Evolutionary conservation across 306 rosid genomes (phyloP), one percentile per base, ranked within the genome.

Genomic region (Quercus alba): DNA sequence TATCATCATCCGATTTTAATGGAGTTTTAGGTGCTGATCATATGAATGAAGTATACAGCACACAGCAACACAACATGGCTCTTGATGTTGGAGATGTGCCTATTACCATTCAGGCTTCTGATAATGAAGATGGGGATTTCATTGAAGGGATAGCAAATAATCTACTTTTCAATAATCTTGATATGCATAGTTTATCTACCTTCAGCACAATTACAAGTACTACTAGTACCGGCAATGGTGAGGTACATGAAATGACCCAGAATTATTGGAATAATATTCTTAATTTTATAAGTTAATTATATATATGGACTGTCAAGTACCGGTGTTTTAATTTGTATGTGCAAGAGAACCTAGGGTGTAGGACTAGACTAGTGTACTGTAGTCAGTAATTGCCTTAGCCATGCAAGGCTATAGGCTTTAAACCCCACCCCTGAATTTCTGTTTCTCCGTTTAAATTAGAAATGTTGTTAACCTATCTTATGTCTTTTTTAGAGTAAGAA

Each of bases 261-360:
- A 78, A 33, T 21, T 55, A 69, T 69, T 78, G 69, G 75, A 67
- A 56, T 31, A 19, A 69, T 3, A 19, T 78, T 11, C 23, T 70
- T 67, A 67, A 69, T 33, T 70, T 78, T 17, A 15, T 55, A 55
- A 55, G 4, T 55, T 38, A 38, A 38, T 8, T 41, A 41, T 2
- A 38, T 38, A 38, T 54, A 54, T 54, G 20, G 8, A 17, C 58
- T 17, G 58, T 19, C 58, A 17, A 54, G n/a, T 54, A 54, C 17
- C 7, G 20, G n/a, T 5, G 3, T 15, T 54, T 54, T 54, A 19
- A 54, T 13, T 17, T 54, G 58, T 17, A 54, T 0, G 58, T 54
- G 44, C 44, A 6, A 38, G 44, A 38, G 44, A 6, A 38, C 7
- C 0, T 35, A 5, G 41, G 5, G 41, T 35, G 5, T 35, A 35